A percentile compares a stretch with the other conserved stretches of the same genome.
Conservation (phyloP, 2,329 filamentous ascomycete species). For the Gyromitra esculenta region DNA sequence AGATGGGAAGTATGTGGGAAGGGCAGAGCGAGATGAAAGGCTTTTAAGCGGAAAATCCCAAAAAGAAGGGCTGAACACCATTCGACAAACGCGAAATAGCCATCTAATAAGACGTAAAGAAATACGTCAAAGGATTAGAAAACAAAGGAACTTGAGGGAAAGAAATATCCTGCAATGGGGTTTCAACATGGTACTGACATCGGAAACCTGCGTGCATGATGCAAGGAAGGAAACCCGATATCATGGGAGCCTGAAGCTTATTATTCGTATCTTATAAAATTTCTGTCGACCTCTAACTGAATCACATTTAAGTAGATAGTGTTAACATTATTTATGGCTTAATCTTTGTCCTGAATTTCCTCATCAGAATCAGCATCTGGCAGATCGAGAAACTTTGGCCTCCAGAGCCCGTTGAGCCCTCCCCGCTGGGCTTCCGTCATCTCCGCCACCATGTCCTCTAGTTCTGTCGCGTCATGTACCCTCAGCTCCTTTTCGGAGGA, state of each 20-base stretch:
- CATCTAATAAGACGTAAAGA: neutral
- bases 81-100: neutral
- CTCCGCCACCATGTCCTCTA: slow-evolving; percentile 63
- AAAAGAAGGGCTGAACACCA: neutral
- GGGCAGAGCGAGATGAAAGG: neutral
- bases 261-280: neutral
- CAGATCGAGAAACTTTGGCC: slow-evolving; percentile 56
- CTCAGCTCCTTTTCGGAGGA: slow-evolving; percentile 70
- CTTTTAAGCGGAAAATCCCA: neutral
- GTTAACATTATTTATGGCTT: neutral
- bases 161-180: neutral
- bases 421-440: slow-evolving; percentile 56
- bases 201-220: slow-evolving; percentile 17
- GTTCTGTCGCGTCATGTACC: slow-evolving; percentile 65
- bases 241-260: neutral
- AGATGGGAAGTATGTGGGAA: neutral
- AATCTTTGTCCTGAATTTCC: slow-evolving; percentile 48
- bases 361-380: slow-evolving; percentile 59
- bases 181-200: slow-evolving; percentile 7
- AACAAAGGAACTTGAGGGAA: slow-evolving; percentile 19
- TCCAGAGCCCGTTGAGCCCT: slow-evolving; percentile 34
- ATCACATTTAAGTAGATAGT: neutral
- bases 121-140: neutral
- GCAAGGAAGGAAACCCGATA: neutral
- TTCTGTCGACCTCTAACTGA: neutral